These are phyloP conservation scores for Fusarium guadeloupense DNA, from an alignment of 2,329 filamentous ascomycete species.

Conservation along the genomic window DNA sequence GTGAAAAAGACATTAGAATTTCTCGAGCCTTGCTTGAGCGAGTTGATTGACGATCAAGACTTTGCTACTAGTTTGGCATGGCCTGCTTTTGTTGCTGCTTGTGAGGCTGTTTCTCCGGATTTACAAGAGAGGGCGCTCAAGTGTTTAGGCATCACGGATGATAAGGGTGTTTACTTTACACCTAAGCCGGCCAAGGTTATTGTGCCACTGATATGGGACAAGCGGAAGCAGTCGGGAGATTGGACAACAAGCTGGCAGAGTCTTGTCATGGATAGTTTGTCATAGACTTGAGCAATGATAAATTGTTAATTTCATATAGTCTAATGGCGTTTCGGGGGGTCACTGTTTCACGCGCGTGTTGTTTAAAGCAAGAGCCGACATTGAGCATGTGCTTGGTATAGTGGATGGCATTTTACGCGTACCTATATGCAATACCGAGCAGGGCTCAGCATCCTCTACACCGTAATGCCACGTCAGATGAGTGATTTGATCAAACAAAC, in stretches of 20 bases:
- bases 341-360: too few species aligned
- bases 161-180: constrained; percentile 43
- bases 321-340: too few species aligned
- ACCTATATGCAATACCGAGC: too few species aligned
- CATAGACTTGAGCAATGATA: background rate
- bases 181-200: constrained; percentile 42
- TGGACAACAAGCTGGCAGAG: constrained; percentile 46
- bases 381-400: too few species aligned
- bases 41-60: constrained; percentile 48
- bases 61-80: constrained; percentile 53
- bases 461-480: too few species aligned
- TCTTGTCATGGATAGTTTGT: constrained; percentile 22
- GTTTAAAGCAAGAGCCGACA: too few species aligned
- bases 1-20: constrained; percentile 50
- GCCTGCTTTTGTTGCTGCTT: constrained; percentile 56
- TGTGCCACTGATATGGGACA: constrained; percentile 44
- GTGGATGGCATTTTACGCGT: too few species aligned
- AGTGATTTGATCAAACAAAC: too few species aligned
- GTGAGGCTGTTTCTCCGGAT: constrained; percentile 50
- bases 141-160: constrained; percentile 42
- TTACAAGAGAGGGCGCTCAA: constrained; percentile 45
- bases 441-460: too few species aligned
- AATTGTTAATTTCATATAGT: background rate
- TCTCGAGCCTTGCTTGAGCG: constrained; percentile 47
- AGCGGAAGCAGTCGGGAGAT: constrained; percentile 41